These are phyloP conservation scores for Chlamydomonas sphaeroides DNA, from an alignment of 139 green algal genomes.

Conservation along the genomic window DNA sequence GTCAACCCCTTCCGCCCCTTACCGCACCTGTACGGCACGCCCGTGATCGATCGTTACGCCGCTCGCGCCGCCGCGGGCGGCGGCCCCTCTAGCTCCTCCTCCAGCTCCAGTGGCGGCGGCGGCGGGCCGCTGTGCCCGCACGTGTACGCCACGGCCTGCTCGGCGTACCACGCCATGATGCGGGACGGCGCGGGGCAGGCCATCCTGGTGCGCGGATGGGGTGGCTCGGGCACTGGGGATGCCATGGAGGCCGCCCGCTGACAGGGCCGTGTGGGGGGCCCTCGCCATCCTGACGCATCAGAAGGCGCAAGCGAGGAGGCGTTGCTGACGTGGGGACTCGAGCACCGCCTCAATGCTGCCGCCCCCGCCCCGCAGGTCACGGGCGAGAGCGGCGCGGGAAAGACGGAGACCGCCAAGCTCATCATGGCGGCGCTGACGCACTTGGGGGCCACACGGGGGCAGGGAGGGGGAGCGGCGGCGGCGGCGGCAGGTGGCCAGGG, in stretches of 20 bases:
- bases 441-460: slow-evolving; percentile 59
- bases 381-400: slow-evolving; percentile 96
- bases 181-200: slow-evolving; percentile 77
- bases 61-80: background rate
- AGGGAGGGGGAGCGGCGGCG: background rate
- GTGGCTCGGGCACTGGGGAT: no score
- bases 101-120: no score
- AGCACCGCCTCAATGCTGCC: no score
- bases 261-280: no score
- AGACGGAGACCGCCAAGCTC: slow-evolving; percentile 99
- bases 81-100: no score
- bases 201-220: no score
- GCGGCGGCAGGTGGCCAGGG: background rate
- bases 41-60: slow-evolving; percentile 90
- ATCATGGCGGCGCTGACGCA: slow-evolving; percentile 90
- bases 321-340: no score
- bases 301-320: no score
- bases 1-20: slow-evolving; percentile 89
- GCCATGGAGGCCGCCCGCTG: no score
- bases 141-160: slow-evolving; percentile 88
- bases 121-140: slow-evolving; percentile 91
- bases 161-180: slow-evolving; percentile 85
- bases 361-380: slow-evolving; percentile 77
- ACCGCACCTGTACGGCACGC: slow-evolving; percentile 80
- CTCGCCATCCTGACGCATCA: no score